Base-by-base conservation (phyloP, 768 basidiomycete species). In the Gelatoporia subvermispora region DNA sequence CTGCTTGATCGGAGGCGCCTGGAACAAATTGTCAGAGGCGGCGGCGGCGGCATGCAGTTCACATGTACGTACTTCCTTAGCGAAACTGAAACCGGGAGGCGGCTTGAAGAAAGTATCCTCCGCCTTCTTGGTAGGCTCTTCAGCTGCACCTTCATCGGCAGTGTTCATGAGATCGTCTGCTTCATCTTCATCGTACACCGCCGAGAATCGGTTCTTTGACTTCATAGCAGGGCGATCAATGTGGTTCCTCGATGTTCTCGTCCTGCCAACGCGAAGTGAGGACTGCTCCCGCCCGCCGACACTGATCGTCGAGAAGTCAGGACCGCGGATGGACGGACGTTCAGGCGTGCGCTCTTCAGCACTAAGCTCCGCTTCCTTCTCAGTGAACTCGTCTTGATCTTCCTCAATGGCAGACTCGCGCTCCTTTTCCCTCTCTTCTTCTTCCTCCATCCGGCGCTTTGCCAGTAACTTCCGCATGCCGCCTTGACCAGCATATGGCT, bases 391-490 rank as follows among this genome's bases (percentile, higher is more conserved):
- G 20, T 59, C 63, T 7, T 61, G 65, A 3, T 65, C 64, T 24
- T 63, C 62, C 28, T 67, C 64, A 39, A 62, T 61, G 16, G 54
- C 55, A 34, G 38, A 43, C 1, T 61, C 61, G 36, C 55, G 59
- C 41, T 68, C 69, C 51, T 59, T 58, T 45, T 67, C 68, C 21
- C 67, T 60, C 20, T 68, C 76, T 49, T 77, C 74, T 45, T 78
- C 72, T 36, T 71, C 78, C 60, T 85, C 84, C 52, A 71, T 66
- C 59, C 76, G 77, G 42, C 82, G 71, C 54, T 78, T 75, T 18
- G 84, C 81, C 35, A 89, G 64, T 63, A 87, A 67, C 59, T 84
- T 89, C 71, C 84, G 88, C 75, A 88, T 82, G 0, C 85, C 85
- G 45, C 87, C 84, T 52, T 81, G 78, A 7, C 87, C 88, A 1